These are phyloP conservation scores for Westerdykella sp. DNA, from an alignment of 2,329 filamentous ascomycete species.

Conservation along the genomic window DNA sequence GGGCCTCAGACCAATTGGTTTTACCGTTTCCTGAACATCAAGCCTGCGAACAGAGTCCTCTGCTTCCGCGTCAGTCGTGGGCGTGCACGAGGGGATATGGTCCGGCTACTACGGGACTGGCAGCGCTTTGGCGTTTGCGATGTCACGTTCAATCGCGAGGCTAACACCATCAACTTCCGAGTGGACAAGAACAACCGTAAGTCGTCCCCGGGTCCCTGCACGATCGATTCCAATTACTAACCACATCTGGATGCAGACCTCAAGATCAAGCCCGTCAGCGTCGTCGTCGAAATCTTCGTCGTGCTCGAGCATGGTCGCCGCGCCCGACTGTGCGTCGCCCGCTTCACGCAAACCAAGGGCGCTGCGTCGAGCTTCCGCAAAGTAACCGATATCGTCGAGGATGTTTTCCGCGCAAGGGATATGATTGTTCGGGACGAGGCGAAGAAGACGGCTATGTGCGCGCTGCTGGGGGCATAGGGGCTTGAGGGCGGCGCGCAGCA, in stretches of 20 bases:
- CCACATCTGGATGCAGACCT: constrained; percentile 51
- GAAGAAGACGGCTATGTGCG: constrained; percentile 41
- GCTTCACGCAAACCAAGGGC: constrained; percentile 86
- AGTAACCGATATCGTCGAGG: constrained; percentile 70
- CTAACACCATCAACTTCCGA: constrained; percentile 72
- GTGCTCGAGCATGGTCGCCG: constrained; percentile 79
- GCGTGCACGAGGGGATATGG: constrained; percentile 71
- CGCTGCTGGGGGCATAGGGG: constrained; percentile 28
- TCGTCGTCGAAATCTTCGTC: constrained; percentile 81
- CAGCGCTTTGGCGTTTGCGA: constrained; percentile 72
- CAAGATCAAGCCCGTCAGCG: constrained; percentile 77
- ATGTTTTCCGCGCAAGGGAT: constrained; percentile 58
- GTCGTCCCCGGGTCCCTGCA: constrained; percentile 28
- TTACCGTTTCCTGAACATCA: constrained; percentile 80
- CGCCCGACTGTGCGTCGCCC: constrained; percentile 69
- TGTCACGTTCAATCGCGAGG: constrained; percentile 70
- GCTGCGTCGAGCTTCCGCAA: constrained; percentile 83
- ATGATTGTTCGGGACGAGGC: constrained; percentile 59
- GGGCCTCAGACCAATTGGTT: constrained; percentile 68
- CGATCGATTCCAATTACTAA: constrained; percentile 5
- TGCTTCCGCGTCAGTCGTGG: constrained; percentile 68
- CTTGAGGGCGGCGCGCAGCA: not conserved
- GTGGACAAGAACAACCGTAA: constrained; percentile 74
- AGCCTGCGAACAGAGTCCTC: constrained; percentile 68
- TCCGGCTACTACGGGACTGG: constrained; percentile 72